Conservation (phyloP, 139 green algal genomes). For the Coccomyxa sp. region DNA sequence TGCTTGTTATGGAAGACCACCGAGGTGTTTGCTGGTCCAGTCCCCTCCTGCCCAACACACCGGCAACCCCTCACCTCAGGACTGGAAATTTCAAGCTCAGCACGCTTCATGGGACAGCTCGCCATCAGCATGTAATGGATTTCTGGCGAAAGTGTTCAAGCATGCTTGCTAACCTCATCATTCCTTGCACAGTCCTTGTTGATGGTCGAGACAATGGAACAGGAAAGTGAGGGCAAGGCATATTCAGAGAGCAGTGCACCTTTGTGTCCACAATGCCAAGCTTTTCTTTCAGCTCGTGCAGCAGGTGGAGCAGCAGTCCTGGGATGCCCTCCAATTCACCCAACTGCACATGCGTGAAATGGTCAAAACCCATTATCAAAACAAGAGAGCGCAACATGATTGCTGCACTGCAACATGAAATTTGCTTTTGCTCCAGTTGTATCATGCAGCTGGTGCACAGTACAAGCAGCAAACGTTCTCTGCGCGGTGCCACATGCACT, state of each 20-base stretch:
- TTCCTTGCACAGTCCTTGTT: neutral
- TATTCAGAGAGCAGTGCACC: neutral
- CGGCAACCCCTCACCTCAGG: neutral
- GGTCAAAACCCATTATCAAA: neutral
- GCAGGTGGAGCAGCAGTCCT: neutral
- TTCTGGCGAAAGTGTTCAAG: neutral
- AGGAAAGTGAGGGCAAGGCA: neutral
- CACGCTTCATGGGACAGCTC: neutral
- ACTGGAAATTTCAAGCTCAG: neutral
- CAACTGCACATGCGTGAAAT: slow-evolving; percentile 21
- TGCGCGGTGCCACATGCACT: neutral
- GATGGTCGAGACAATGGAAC: neutral
- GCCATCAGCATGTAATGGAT: neutral
- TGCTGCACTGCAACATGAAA: neutral
- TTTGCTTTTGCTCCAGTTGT: neutral
- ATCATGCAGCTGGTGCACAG: neutral
- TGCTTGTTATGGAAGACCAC: slow-evolving; percentile 56
- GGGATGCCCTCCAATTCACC: neutral
- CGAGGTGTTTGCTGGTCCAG: slow-evolving; percentile 59
- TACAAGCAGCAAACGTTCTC: neutral
- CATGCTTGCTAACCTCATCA: neutral
- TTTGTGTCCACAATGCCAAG: neutral
- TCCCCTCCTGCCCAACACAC: slow-evolving; percentile 22
- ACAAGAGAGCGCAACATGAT: neutral
- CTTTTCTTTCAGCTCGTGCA: neutral